Conservation (phyloP, 208 protist species). For the Blastocrithidia nonstop region DNA sequence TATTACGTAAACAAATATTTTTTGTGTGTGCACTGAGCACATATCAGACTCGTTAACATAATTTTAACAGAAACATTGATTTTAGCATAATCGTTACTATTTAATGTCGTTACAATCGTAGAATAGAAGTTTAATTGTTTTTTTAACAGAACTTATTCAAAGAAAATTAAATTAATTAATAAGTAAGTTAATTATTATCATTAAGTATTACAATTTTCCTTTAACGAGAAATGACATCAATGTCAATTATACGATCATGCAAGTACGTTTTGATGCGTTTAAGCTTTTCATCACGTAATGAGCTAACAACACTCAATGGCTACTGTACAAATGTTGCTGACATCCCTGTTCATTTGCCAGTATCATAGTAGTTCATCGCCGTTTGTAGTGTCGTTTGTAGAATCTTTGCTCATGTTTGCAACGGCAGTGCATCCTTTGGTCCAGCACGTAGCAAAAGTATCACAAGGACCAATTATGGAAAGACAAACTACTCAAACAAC, state of each 20-base stretch:
- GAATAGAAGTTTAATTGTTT: too few relatives aligned
- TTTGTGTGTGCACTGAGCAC: too few relatives aligned
- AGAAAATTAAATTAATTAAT: too few relatives aligned
- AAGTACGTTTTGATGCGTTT: constrained; percentile 12
- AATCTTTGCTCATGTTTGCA: constrained; percentile 25
- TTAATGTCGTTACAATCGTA: too few relatives aligned
- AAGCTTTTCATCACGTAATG: constrained; percentile 7
- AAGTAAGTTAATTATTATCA: too few relatives aligned
- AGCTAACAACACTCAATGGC: constrained; percentile 2
- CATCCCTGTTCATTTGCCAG: constrained; percentile 9
- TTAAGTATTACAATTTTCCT: constrained; percentile 6
- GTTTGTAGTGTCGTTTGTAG: constrained; percentile 16
- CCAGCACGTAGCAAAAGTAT: constrained; percentile 33
- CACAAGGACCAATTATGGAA: constrained; percentile 38
- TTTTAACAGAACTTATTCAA: too few relatives aligned
- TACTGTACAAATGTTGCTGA: constrained; percentile 1
- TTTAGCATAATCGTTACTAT: too few relatives aligned
- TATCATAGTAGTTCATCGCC: constrained; percentile 15
- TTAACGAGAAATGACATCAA: constrained; percentile 6
- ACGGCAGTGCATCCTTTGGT: constrained; percentile 18
- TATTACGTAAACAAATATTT: too few relatives aligned
- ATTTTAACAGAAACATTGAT: too few relatives aligned
- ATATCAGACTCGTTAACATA: too few relatives aligned
- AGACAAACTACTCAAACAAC: too few relatives aligned
- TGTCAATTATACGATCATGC: constrained; percentile 8